Evolutionary conservation across 164 flowering plant species (phyloP), one percentile per base, ranked within the genome.

Genomic region (Annona cherimola): DNA sequence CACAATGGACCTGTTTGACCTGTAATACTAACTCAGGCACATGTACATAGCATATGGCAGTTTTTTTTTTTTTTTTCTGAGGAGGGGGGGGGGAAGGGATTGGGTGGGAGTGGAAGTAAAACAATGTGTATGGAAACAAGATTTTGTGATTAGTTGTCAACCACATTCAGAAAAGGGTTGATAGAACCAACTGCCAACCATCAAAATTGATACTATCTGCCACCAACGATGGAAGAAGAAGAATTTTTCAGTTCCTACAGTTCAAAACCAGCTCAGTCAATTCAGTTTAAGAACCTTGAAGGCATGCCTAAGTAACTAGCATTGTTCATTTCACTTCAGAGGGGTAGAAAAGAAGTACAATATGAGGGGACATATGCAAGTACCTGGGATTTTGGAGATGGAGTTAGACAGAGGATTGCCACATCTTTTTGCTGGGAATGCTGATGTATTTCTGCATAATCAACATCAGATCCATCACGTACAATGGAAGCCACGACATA

Each of bases 401-500:
- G 79, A 11, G 80, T 76, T 50, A 81, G 76, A 76, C 76, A 79
- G 75, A 95, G 84, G 60, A 77, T 61, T 40, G 82, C 85, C 69
- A 78, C 85, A 66, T 61, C 64, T 62, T 75, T 78, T 71, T 74
- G 74, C 64, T 46, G 83, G 1, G 79, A 60, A 43, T 74, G 81
- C 63, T 77, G 73, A 76, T 76, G 59, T 46, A 65, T 4, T 66
- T 84, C 94, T 80, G 86, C 97, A 76, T 83, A 76, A 46, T 85
- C 80, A 69, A 81, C 64, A 41, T 80, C 76, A 60, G 82, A 74
- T 20, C 74, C 71, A 73, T 44, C 70, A 68, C 79, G 83, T 40
- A 88, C 80, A 26, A 82, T 80, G 12, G 96, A 95, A 74, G 83
- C 65, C 39, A 95, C 72, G 42, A 88, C 87, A 80, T 84, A 71